Base-by-base conservation (phyloP, 768 basidiomycete species). In the Chalciporus pseudorubinellus region DNA sequence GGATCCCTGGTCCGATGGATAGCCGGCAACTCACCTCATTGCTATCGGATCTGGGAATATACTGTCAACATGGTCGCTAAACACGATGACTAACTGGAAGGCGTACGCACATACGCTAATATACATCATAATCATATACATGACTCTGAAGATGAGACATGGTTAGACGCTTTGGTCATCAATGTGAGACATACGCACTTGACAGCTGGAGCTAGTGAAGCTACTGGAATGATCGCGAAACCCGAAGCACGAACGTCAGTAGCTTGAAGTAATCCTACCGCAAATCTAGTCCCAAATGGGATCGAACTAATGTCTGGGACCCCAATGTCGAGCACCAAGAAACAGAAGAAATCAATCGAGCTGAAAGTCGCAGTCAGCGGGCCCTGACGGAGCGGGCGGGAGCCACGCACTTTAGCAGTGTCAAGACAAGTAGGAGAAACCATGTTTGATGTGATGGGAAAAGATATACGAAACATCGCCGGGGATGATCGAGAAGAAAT, bases 101-200 rank as follows among this genome's bases (percentile, higher is more conserved):
- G 33, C 44, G 59, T 46, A 79, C 85, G 71, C 60, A 90, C 89
- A 88, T 55, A 88, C 79, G 60, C 83, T 84, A 59, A 92, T 83
- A 62, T 89, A 92, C 94, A 95, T 98, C 94, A 94, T 95, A 61
- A 94, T 77, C 3, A 91, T 83, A 64, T 88, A 95, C 38, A 95
- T 68, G 0, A 95, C 89, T 65, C 89, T 92, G 59, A 21, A 2
- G 40, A 19, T 47, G 19, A 21, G 11, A 24, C 57, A 19, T 56
- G 29, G 16, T 44, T 8, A 38, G 14, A 43, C 13, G 51, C 24
- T n/a, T 4, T 8, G n/a, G 3, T 14, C 34, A 24, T 11, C 3
- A 18, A 39, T 16, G 14, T 20, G 24, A 44, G 18, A 20, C 38
- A 36, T 14, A 74, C 85, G 49, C 63, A 89, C 89, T 95, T 87